phyloP scores from a whole-genome alignment of 1,284 basidiomycete genomes.

The Hemileia vastatrix region DNA sequence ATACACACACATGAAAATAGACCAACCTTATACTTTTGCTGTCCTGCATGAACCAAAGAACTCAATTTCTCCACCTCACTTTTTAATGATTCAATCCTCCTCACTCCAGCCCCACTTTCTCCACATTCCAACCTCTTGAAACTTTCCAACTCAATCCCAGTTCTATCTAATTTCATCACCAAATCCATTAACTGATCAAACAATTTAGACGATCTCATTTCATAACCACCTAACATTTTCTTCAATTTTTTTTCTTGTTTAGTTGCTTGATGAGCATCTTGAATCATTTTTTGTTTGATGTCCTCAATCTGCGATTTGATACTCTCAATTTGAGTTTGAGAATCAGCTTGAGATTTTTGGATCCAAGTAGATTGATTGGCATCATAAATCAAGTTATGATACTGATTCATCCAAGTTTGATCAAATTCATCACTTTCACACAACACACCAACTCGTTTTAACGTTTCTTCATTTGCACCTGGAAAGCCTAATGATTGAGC shows the following conservation, averaged over 20 bases:
- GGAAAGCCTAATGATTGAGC: conserved; percentile 72
- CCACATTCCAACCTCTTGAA: conserved; percentile 62
- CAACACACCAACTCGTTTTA: conserved; percentile 60
- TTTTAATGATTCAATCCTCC: conserved; percentile 61
- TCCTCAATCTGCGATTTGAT: conserved; percentile 57
- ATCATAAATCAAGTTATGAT: conserved; percentile 58
- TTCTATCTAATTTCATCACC: conserved; percentile 46
- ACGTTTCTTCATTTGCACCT: conserved; percentile 63
- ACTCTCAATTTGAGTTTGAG: conserved; percentile 57
- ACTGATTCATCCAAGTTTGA: conserved; percentile 58
- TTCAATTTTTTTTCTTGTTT: conserved; percentile 88
- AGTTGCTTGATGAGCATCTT: conserved; percentile 65
- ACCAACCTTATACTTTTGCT: conserved; percentile 16
- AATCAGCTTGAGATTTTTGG: conserved; percentile 53
- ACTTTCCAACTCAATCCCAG: conserved; percentile 62
- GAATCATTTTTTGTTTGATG: conserved; percentile 64
- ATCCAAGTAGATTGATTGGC: conserved; percentile 58
- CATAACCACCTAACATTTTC: conserved; percentile 81
- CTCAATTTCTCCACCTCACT: conserved; percentile 62
- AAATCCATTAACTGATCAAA: conserved; percentile 61
- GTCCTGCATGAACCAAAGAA: conserved; percentile 6
- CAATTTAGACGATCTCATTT: conserved; percentile 64
- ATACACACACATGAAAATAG: neutral
- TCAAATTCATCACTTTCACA: conserved; percentile 54
- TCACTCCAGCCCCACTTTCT: conserved; percentile 65